Conservation (phyloP, 1,284 basidiomycete genomes). For the Trichosporon sp. region DNA sequence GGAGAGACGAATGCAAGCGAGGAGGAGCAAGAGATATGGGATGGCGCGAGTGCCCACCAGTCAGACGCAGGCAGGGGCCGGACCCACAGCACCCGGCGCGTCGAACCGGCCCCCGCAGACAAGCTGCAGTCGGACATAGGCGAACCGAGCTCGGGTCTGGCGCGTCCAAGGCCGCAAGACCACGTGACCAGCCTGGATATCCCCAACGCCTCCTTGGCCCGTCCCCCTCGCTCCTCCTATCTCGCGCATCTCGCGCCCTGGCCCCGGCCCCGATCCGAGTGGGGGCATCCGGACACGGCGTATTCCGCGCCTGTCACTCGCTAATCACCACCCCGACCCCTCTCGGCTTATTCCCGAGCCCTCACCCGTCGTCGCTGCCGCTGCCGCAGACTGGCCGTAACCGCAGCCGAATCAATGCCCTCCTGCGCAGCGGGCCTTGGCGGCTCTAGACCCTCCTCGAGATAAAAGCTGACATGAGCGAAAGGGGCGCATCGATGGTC, state of each 20-base stretch:
- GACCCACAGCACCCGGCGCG: too few species aligned
- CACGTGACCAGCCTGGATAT: background rate
- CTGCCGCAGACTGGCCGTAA: too few species aligned
- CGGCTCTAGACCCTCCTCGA: background rate
- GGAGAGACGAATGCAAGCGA: too few species aligned
- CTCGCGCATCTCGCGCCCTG: too few species aligned
- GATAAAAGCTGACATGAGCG: too few species aligned
- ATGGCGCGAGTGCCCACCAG: background rate
- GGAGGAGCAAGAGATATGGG: background rate
- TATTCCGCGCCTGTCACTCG: background rate
- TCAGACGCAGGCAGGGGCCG: background rate
- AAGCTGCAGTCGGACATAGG: background rate
- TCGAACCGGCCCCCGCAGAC: background rate
- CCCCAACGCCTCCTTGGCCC: background rate
- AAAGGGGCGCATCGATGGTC: too few species aligned
- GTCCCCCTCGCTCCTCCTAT: background rate
- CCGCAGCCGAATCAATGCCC: background rate
- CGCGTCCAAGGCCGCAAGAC: background rate
- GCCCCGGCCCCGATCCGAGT: background rate
- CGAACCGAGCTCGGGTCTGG: constrained; percentile 1
- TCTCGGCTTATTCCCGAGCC: background rate
- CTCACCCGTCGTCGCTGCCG: background rate
- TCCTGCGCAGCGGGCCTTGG: background rate
- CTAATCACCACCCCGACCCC: background rate
- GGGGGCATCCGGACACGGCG: background rate